Conservation (phyloP, 2,329 filamentous ascomycete genomes). For the Apiospora pterosperma region DNA sequence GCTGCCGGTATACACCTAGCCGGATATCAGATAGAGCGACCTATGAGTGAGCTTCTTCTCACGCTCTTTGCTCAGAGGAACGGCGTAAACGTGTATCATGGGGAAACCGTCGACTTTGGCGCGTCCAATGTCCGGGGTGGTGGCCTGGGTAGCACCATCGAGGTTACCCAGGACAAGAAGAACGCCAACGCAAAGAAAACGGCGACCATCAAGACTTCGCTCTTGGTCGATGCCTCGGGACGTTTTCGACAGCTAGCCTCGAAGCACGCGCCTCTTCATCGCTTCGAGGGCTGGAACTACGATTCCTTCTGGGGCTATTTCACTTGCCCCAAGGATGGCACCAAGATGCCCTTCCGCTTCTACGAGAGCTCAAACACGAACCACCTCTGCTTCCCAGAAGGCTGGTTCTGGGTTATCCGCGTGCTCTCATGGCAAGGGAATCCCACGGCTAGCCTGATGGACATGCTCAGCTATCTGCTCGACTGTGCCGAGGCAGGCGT, state of each 20-base stretch:
- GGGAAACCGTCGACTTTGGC: not conserved
- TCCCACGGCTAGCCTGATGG: not conserved
- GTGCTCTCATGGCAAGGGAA: not conserved
- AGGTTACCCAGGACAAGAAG: not conserved
- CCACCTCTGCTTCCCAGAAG: not conserved
- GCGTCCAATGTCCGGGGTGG: slow-evolving; percentile 6
- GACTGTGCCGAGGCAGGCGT: not conserved
- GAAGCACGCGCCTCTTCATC: not conserved
- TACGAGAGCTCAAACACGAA: not conserved
- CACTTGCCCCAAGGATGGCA: not conserved
- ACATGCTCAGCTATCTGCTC: not conserved
- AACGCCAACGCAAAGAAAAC: not conserved
- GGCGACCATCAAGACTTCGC: not conserved
- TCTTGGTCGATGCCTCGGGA: not conserved
- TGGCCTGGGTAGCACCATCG: not conserved
- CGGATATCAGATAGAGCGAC: not conserved
- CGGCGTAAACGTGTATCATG: not conserved
- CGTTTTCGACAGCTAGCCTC: not conserved
- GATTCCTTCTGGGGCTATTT: not conserved
- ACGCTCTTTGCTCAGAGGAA: not conserved
- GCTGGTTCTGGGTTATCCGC: not conserved
- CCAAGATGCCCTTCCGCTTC: not conserved
- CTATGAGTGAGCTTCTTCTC: not conserved
- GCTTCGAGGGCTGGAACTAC: not conserved
- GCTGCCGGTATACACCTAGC: not conserved